Conservation (phyloP, 1,284 basidiomycete genomes). For the Ustilago hordei region DNA sequence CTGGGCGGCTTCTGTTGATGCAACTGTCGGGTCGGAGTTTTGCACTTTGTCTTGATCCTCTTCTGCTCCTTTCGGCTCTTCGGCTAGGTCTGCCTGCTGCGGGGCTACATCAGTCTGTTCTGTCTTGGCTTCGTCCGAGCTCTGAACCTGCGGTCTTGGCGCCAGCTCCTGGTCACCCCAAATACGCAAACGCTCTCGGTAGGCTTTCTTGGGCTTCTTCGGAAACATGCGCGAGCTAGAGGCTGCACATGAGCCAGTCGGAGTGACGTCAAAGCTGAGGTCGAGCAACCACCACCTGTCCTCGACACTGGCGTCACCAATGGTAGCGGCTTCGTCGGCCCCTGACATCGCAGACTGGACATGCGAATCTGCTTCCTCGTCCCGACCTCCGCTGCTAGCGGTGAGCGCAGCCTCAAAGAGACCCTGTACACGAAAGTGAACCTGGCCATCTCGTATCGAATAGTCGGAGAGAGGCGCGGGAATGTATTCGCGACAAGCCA, state of each 20-base stretch:
- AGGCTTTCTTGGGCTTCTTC: slow-evolving; percentile 47
- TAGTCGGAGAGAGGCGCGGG: slow-evolving; percentile 73
- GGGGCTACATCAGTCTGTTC: slow-evolving; percentile 6
- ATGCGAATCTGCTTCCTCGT: slow-evolving; percentile 8
- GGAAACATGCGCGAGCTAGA: slow-evolving; percentile 41
- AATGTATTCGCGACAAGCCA: slow-evolving; percentile 71
- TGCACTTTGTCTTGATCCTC: neutral
- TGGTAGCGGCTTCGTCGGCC: slow-evolving; percentile 48
- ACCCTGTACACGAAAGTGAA: slow-evolving; percentile 78
- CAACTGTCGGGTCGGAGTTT: neutral
- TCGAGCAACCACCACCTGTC: slow-evolving; percentile 67
- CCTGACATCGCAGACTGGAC: slow-evolving; percentile 67
- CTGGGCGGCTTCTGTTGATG: neutral
- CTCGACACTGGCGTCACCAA: slow-evolving; percentile 45
- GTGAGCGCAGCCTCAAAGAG: slow-evolving; percentile 77
- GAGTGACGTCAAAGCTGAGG: slow-evolving; percentile 57
- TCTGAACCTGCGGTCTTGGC: slow-evolving; percentile 21
- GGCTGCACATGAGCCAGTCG: slow-evolving; percentile 49
- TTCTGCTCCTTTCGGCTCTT: slow-evolving; percentile 14
- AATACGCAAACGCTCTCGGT: slow-evolving; percentile 44
- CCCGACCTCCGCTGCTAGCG: slow-evolving; percentile 39
- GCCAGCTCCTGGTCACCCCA: slow-evolving; percentile 57
- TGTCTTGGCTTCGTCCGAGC: slow-evolving; percentile 10
- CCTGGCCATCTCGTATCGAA: slow-evolving; percentile 82
- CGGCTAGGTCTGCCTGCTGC: slow-evolving; percentile 10